phyloP scores from a whole-genome alignment of 495 filamentous ascomycete genomes.

The Aspergillus taichungensis region DNA sequence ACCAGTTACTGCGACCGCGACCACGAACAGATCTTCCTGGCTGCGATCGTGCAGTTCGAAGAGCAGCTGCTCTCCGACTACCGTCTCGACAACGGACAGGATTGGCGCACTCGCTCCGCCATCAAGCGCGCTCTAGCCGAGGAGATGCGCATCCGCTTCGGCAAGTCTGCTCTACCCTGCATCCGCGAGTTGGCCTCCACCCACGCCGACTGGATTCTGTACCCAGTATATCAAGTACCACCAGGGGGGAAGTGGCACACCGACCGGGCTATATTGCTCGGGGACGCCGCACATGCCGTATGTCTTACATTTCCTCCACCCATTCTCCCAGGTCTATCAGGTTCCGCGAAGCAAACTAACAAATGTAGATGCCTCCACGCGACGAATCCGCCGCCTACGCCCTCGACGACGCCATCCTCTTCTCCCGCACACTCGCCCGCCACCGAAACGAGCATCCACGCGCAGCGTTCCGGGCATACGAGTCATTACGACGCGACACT shows the following conservation, averaged over 20 bases:
- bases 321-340: background rate
- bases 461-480: slow-evolving; percentile 44
- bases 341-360: slow-evolving; percentile 3
- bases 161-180: slow-evolving; percentile 33
- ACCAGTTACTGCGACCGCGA: slow-evolving; percentile 41
- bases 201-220: slow-evolving; percentile 46
- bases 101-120: slow-evolving; percentile 35
- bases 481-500: slow-evolving; percentile 36
- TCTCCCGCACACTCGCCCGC: slow-evolving; percentile 39
- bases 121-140: slow-evolving; percentile 31
- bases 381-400: slow-evolving; percentile 54
- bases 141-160: slow-evolving; percentile 39
- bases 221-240: slow-evolving; percentile 49
- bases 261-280: slow-evolving; percentile 42
- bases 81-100: slow-evolving; percentile 33
- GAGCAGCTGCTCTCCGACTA: slow-evolving; percentile 27
- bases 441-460: slow-evolving; percentile 28
- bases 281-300: slow-evolving; percentile 55
- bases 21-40: slow-evolving; percentile 40
- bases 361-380: slow-evolving; percentile 47
- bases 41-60: slow-evolving; percentile 43
- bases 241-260: slow-evolving; percentile 43
- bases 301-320: slow-evolving; percentile 8
- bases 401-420: slow-evolving; percentile 51
- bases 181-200: slow-evolving; percentile 41